Percentiles rank a stretch among this genome's conserved stretches.
These are phyloP conservation scores for Primulina eburnea DNA, from an alignment of 257 asterid genomes.

Conservation along the genomic window DNA sequence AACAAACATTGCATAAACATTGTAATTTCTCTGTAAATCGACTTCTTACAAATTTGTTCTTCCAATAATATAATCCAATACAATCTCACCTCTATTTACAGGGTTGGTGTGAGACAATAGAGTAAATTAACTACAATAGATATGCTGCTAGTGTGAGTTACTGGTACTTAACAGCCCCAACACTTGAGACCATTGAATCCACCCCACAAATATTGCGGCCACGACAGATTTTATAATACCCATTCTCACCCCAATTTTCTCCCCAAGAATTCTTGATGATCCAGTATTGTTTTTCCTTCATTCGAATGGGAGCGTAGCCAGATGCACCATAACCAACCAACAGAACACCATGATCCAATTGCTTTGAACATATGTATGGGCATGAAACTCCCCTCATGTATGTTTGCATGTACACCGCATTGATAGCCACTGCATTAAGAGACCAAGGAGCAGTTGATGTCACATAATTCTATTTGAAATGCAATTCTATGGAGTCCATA, in stretches of 20 bases:
- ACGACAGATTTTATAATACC: conserved; percentile 83
- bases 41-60: no score
- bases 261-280: conserved; percentile 74
- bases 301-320: conserved; percentile 67
- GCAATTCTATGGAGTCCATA: no score
- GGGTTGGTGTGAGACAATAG: not conserved
- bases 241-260: conserved; percentile 17
- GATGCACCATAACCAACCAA: conserved; percentile 77
- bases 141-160: not conserved
- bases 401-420: conserved; percentile 86
- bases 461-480: not conserved
- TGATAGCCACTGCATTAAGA: conserved; percentile 70
- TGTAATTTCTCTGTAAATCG: no score
- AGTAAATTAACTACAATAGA: no score
- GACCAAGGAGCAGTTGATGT: not conserved
- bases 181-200: conserved; percentile 85
- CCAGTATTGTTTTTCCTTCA: conserved; percentile 91
- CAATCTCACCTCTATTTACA: not conserved
- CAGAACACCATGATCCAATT: conserved; percentile 65
- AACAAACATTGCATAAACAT: no score
- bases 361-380: conserved; percentile 70
- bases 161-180: conserved; percentile 43
- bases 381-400: conserved; percentile 81
- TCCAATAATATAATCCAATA: not conserved
- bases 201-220: conserved; percentile 48